These are phyloP conservation scores for Daldinia caldariorum DNA, from an alignment of 495 filamentous ascomycete genomes.

Conservation along the genomic window DNA sequence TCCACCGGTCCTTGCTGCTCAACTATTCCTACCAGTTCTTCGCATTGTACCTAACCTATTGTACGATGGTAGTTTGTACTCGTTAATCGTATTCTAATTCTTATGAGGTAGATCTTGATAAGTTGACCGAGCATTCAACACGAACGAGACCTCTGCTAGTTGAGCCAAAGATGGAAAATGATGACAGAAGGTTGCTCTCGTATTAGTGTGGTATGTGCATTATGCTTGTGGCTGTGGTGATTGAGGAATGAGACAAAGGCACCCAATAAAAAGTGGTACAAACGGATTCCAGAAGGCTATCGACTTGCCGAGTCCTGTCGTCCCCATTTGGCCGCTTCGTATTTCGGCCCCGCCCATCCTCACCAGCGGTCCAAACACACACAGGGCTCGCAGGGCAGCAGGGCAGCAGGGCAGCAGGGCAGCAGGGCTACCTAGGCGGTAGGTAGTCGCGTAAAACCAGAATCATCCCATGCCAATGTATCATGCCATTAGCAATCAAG, in stretches of 20 bases:
- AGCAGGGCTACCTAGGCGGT: too few species aligned
- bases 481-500: conserved; percentile 40
- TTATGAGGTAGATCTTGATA: background rate
- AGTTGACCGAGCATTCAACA: background rate
- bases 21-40: conserved; percentile 3
- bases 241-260: conserved; percentile 29
- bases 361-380: conserved; percentile 21
- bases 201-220: conserved; percentile 33
- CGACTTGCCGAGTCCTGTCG: conserved; percentile 22
- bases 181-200: conserved; percentile 26
- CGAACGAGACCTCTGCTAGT: background rate
- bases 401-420: conserved; percentile 22
- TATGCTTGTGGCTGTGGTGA: conserved; percentile 36
- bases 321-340: conserved; percentile 43
- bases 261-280: conserved; percentile 40
- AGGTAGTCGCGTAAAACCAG: conserved; percentile 42
- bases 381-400: conserved; percentile 16
- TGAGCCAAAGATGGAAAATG: background rate
- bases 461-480: conserved; percentile 42
- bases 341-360: conserved; percentile 31
- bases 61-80: background rate
- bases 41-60: conserved; percentile 3
- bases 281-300: conserved; percentile 41
- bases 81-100: background rate
- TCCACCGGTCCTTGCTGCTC: conserved; percentile 8